Evolutionary conservation across 2,329 filamentous ascomycete genomes (phyloP).

Genomic region (Exophiala viscosa): DNA sequence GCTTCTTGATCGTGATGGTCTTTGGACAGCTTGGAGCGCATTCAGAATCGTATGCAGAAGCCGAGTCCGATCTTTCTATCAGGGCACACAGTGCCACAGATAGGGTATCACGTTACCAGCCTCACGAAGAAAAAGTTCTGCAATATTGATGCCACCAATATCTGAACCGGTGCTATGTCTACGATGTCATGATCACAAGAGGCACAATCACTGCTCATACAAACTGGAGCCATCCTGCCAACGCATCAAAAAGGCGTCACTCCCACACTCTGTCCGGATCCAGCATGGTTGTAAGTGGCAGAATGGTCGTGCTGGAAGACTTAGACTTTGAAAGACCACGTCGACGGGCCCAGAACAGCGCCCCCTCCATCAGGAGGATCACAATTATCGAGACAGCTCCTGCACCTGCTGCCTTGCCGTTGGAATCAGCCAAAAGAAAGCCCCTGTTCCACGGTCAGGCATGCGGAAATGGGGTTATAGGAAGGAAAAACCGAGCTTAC

Average conservation of each 20-base stretch:
- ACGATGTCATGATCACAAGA: background rate
- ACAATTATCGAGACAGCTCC: background rate
- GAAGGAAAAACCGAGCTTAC: slow-evolving; percentile 1
- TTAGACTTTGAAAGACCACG: background rate
- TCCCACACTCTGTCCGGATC: background rate
- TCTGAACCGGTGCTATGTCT: background rate
- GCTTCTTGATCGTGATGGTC: background rate
- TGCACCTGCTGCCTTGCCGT: background rate
- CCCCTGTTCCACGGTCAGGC: background rate
- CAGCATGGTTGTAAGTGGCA: background rate
- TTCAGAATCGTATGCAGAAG: background rate
- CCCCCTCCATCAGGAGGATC: background rate
- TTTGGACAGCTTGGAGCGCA: background rate
- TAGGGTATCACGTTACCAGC: background rate
- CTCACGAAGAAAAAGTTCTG: background rate
- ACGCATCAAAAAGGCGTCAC: background rate
- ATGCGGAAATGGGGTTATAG: background rate
- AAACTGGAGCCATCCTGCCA: background rate
- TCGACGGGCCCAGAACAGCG: background rate
- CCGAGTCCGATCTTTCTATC: background rate
- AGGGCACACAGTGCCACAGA: background rate
- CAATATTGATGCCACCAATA: background rate
- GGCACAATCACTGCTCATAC: background rate
- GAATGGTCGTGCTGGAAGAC: background rate
- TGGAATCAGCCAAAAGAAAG: background rate